A percentile compares a stretch with the other conserved stretches of the same genome.
These are phyloP conservation scores for Mortierella antarctica DNA, from an alignment of 192 early-diverging fungal genomes.

Conservation along the genomic window DNA sequence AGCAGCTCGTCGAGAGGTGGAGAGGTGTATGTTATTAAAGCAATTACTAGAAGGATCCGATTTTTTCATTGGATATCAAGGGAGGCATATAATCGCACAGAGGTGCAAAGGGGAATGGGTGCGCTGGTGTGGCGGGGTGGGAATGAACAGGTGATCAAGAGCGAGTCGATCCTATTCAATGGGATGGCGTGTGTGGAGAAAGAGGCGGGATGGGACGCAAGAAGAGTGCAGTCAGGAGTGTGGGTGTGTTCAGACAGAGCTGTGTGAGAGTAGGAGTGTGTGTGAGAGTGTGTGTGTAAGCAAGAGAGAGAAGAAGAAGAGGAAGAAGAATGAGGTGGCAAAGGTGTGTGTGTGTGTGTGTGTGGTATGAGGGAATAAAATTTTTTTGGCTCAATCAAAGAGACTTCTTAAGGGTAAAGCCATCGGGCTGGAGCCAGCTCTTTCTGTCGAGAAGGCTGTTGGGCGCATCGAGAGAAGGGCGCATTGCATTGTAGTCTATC, in stretches of 20 bases:
- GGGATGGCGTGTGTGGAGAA: not conserved
- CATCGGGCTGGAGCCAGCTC: too few relatives aligned
- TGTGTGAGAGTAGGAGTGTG: not conserved
- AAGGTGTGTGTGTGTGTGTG: too few relatives aligned
- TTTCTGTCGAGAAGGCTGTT: too few relatives aligned
- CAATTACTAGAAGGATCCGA: slow-evolving; percentile 49
- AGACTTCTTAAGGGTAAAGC: too few relatives aligned
- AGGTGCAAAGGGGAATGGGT: slow-evolving; percentile 3
- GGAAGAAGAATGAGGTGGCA: too few relatives aligned
- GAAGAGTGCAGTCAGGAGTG: not conserved
- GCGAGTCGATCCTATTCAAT: slow-evolving; percentile 30
- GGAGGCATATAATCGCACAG: slow-evolving; percentile 49
- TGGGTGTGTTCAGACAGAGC: not conserved
- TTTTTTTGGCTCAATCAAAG: too few relatives aligned
- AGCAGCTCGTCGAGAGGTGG: slow-evolving; percentile 52
- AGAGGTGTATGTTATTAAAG: slow-evolving; percentile 33
- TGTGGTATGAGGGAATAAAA: too few relatives aligned
- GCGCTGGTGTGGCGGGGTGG: slow-evolving; percentile 1
- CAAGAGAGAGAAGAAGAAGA: not conserved
- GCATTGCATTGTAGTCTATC: too few relatives aligned
- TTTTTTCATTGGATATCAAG: slow-evolving; percentile 57
- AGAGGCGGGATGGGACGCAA: not conserved
- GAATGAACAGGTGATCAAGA: slow-evolving; percentile 24
- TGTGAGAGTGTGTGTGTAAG: not conserved
- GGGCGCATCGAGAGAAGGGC: too few relatives aligned